Evolutionary conservation across 345 rosid genomes (phyloP).

Genomic region (Salix koriyanagi): DNA sequence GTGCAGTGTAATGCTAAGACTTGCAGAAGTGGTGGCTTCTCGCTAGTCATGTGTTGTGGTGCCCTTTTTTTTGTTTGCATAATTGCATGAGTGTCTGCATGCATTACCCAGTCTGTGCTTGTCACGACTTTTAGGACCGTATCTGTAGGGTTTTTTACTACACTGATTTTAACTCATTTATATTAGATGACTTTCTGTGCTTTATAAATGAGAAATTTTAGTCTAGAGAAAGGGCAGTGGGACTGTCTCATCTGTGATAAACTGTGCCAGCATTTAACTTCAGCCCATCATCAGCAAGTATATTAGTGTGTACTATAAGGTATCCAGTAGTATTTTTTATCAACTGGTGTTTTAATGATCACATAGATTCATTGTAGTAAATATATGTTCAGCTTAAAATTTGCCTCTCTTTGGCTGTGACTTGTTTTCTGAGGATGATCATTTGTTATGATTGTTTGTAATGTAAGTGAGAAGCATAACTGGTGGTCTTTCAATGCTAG

Average conservation of each 20-base stretch:
- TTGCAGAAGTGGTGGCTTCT: not conserved
- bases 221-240: not conserved
- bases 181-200: not conserved
- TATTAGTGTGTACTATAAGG: not conserved
- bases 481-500: not conserved
- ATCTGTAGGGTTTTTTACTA: not conserved
- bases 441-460: not conserved
- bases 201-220: not conserved
- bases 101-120: not conserved
- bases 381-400: not conserved
- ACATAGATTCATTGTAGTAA: not conserved
- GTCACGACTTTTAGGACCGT: not conserved
- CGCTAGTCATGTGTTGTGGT: not conserved
- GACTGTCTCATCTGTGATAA: not conserved
- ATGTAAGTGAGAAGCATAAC: not conserved
- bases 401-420: not conserved
- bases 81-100: not conserved
- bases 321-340: not conserved
- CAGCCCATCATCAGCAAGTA: not conserved
- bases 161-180: not conserved
- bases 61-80: not conserved
- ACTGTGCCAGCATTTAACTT: not conserved
- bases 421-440: not conserved
- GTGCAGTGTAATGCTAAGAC: not conserved
- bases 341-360: not conserved